Evolutionary conservation across 345 rosid species (phyloP).

Genomic region (Balakata baccata): DNA sequence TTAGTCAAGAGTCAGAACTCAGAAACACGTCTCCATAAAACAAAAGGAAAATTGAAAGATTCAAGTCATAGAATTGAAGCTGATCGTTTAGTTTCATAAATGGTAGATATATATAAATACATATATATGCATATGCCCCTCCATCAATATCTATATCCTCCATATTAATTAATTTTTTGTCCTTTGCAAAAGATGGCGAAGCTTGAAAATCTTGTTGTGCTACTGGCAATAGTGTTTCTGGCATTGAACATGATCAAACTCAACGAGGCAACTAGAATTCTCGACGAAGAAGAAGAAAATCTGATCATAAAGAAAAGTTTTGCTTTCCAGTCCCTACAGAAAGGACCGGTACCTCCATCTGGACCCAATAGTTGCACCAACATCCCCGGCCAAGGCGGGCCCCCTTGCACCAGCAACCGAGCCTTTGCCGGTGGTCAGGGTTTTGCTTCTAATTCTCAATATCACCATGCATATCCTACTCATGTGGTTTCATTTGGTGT

Average conservation of each 20-base stretch:
- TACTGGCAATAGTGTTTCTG: background rate
- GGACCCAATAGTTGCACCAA: slow-evolving; percentile 20
- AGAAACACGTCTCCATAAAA: background rate
- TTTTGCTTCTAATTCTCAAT: slow-evolving; percentile 5
- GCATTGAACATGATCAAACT: background rate
- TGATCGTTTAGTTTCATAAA: background rate
- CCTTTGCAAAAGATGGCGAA: background rate
- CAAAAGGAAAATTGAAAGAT: background rate
- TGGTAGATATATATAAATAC: background rate
- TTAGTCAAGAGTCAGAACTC: background rate
- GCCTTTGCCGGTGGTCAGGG: slow-evolving; percentile 27
- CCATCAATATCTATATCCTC: background rate
- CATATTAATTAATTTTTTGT: background rate
- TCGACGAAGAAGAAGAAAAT: background rate
- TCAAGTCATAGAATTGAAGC: background rate
- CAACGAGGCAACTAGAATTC: background rate
- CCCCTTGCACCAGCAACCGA: slow-evolving; percentile 14
- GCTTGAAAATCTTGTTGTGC: background rate
- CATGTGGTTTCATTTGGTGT: background rate
- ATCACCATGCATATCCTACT: background rate
- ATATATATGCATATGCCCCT: too few species aligned
- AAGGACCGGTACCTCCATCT: background rate
- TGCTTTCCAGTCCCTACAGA: slow-evolving; percentile 11
- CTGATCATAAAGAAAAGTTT: background rate
- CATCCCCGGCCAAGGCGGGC: slow-evolving; percentile 9